These are phyloP conservation scores for Penstemon davidsonii DNA, from an alignment of 257 asterid genomes.

Conservation along the genomic window DNA sequence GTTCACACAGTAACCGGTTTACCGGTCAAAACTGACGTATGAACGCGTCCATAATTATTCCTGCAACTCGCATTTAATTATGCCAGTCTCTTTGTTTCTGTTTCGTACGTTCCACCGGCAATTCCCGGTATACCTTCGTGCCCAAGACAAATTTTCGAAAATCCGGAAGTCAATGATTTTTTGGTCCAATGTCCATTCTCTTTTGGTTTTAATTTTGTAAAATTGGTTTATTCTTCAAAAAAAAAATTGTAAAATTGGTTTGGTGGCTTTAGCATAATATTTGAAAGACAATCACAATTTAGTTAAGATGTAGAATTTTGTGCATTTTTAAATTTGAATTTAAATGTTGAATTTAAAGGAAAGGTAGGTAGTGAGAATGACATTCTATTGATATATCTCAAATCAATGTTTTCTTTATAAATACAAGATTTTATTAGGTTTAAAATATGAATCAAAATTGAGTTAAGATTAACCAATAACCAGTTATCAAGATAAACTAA, in stretches of 20 bases:
- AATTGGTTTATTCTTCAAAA: background rate
- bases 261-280: background rate
- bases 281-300: too few relatives aligned
- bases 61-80: constrained; percentile 25
- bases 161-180: background rate
- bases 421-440: too few relatives aligned
- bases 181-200: background rate
- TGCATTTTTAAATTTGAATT: too few relatives aligned
- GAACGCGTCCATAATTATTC: constrained; percentile 29
- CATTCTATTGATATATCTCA: too few relatives aligned
- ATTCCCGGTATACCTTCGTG: constrained; percentile 40
- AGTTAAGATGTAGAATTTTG: too few relatives aligned
- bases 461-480: too few relatives aligned
- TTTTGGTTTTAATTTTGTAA: background rate
- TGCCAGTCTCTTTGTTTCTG: background rate
- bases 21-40: constrained; percentile 74
- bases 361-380: too few relatives aligned
- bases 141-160: constrained; percentile 5
- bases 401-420: too few relatives aligned
- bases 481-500: too few relatives aligned
- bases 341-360: too few relatives aligned
- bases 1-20: constrained; percentile 71
- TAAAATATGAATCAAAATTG: too few relatives aligned
- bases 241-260: background rate
- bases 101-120: constrained; percentile 42